Percentiles rank a stretch among this genome's conserved stretches.
Conservation (phyloP, 805 yeast species). For the Lipomyces orientalis region DNA sequence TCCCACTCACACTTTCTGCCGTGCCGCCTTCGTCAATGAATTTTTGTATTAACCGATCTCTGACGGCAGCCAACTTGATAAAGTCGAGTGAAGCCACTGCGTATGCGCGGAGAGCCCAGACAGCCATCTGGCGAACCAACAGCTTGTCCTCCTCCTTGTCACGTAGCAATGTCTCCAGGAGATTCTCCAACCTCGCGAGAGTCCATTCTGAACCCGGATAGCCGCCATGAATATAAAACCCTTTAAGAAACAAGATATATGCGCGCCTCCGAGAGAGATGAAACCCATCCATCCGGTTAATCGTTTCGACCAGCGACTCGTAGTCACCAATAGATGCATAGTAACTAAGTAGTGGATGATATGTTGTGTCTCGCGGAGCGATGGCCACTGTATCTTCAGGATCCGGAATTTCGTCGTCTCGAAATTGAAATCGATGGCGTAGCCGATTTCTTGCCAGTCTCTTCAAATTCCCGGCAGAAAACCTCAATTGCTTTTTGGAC, state of each 20-base stretch:
- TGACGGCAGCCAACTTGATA: not conserved
- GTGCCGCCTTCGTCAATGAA: constrained; percentile 10
- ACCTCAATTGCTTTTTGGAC: constrained; percentile 13
- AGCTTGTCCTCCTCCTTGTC: not conserved
- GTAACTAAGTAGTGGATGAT: constrained; percentile 36
- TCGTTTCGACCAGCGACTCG: constrained; percentile 25
- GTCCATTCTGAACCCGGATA: constrained; percentile 25
- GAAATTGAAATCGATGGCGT: not conserved
- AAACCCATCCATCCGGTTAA: constrained; percentile 37
- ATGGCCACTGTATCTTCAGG: constrained; percentile 34
- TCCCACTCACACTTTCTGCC: constrained; percentile 5
- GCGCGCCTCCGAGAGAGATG: constrained; percentile 19
- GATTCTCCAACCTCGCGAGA: constrained; percentile 19
- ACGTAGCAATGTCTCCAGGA: constrained; percentile 26
- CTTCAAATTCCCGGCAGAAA: constrained; percentile 19
- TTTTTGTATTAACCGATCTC: constrained; percentile 12
- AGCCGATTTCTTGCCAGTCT: constrained; percentile 11
- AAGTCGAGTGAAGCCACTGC: constrained; percentile 10
- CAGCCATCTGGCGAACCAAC: constrained; percentile 13
- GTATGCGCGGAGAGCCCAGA: constrained; percentile 27
- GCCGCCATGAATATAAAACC: constrained; percentile 26
- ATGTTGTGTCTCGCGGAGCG: constrained; percentile 37
- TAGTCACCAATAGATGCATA: constrained; percentile 39
- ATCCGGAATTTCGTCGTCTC: constrained; percentile 17
- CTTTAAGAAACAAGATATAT: constrained; percentile 26